A percentile compares a stretch with the other conserved stretches of the same genome.
These are phyloP conservation scores for Fusarium sp. DNA, from an alignment of 2,329 filamentous ascomycete species.

Conservation along the genomic window DNA sequence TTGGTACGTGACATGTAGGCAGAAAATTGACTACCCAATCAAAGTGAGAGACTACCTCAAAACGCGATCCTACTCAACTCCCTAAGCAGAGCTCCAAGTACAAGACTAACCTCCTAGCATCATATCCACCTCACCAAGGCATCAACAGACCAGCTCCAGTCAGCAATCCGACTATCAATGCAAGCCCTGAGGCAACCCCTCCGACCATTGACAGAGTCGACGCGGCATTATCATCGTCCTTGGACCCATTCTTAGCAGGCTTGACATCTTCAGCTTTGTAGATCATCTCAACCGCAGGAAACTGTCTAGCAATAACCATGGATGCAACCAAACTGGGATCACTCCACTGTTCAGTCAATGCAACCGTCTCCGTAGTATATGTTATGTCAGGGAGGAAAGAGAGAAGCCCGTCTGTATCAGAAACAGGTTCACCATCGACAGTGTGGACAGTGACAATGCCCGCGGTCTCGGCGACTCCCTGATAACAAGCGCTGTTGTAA, in stretches of 20 bases:
- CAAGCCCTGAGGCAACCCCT: neutral
- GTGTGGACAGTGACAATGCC: neutral
- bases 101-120: neutral
- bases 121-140: slow-evolving; percentile 14
- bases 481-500: neutral
- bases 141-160: slow-evolving; percentile 24
- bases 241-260: neutral
- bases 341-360: neutral
- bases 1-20: neutral
- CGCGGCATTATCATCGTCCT: neutral
- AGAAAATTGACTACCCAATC: neutral
- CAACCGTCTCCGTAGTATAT: neutral
- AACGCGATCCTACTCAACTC: neutral
- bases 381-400: neutral
- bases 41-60: neutral
- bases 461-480: neutral
- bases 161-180: slow-evolving; percentile 9
- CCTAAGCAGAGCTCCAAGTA: too few species aligned
- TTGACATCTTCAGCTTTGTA: slow-evolving; percentile 25
- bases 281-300: slow-evolving; percentile 30
- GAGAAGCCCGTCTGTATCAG: neutral
- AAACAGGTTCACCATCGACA: slow-evolving; percentile 17
- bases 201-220: neutral
- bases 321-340: neutral
- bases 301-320: neutral